Percentiles rank a stretch among this genome's conserved stretches.
phyloP scores from a whole-genome alignment of 2,329 filamentous ascomycete species.

The Aspergillus sp. region DNA sequence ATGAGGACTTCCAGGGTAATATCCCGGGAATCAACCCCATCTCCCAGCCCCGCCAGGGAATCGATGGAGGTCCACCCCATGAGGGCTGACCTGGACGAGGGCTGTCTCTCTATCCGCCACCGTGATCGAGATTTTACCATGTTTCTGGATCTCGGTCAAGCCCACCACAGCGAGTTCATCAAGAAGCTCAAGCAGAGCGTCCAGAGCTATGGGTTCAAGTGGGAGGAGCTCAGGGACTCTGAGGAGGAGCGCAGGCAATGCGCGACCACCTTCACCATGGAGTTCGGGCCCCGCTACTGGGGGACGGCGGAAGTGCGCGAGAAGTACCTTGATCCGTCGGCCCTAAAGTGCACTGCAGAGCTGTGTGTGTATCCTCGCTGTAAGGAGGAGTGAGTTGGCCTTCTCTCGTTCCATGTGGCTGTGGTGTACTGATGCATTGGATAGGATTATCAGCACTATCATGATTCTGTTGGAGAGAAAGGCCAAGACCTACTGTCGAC shows the following conservation, averaged over 20 bases:
- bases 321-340: conserved; percentile 20
- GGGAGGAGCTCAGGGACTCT: conserved; percentile 12
- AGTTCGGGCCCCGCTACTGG: conserved; percentile 21
- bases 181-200: conserved; percentile 11
- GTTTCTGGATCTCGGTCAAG: conserved; percentile 22
- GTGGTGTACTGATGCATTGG: neutral
- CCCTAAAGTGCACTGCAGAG: conserved; percentile 9
- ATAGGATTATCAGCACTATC: neutral
- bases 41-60: neutral
- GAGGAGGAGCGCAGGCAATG: conserved; percentile 8
- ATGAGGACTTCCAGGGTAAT: no score
- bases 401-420: neutral
- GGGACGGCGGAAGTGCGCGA: conserved; percentile 14
- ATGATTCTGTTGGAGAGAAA: neutral
- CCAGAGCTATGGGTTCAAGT: conserved; percentile 3
- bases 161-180: conserved; percentile 17
- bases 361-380: conserved; percentile 19
- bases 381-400: conserved; percentile 18
- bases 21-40: no score
- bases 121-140: conserved; percentile 19
- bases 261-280: conserved; percentile 17
- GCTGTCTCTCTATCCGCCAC: conserved; percentile 9
- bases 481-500: neutral
- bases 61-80: conserved; percentile 5
- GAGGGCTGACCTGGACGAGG: conserved; percentile 14